Evolutionary conservation across 768 basidiomycete species (phyloP).

Genomic region (Scleroderma citrinum): DNA sequence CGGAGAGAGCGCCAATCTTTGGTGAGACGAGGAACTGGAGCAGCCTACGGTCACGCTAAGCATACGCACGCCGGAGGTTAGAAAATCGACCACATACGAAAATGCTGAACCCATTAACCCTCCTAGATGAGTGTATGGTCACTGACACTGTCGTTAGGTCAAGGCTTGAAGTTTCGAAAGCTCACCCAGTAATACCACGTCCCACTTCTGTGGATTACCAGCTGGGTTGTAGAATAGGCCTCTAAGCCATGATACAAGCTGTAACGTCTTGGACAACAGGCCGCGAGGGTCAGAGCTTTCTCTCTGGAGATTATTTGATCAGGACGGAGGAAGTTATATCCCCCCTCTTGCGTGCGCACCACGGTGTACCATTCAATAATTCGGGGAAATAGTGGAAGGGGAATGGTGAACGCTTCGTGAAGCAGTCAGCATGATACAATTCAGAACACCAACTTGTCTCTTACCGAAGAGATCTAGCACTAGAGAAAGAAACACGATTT

Average conservation of each 20-base stretch:
- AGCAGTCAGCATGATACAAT: conserved; percentile 7
- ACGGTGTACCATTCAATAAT: conserved; percentile 88
- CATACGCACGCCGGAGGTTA: conserved; percentile 24
- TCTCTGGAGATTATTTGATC: conserved; percentile 36
- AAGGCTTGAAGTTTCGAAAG: conserved; percentile 1
- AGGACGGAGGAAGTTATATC: background rate
- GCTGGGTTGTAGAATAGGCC: conserved; percentile 56
- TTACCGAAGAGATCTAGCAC: conserved; percentile 80
- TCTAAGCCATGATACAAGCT: conserved; percentile 60
- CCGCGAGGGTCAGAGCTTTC: conserved; percentile 67
- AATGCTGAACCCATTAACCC: conserved; percentile 93
- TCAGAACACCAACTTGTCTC: conserved; percentile 15
- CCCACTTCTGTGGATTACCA: conserved; percentile 75
- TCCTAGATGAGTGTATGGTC: conserved; percentile 34
- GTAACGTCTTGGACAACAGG: conserved; percentile 67
- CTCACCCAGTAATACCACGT: conserved; percentile 85
- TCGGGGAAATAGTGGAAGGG: conserved; percentile 96
- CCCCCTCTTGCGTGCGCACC: conserved; percentile 34
- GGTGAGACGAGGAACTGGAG: conserved; percentile 84
- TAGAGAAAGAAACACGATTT: conserved; percentile 83
- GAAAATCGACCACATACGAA: conserved; percentile 56
- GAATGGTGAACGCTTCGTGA: conserved; percentile 81
- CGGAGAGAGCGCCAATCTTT: conserved; percentile 75
- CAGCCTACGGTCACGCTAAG: conserved; percentile 44
- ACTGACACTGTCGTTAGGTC: background rate